Evolutionary conservation across 1,139 yeast species (phyloP).

Genomic region (Kodamaea arcana): DNA sequence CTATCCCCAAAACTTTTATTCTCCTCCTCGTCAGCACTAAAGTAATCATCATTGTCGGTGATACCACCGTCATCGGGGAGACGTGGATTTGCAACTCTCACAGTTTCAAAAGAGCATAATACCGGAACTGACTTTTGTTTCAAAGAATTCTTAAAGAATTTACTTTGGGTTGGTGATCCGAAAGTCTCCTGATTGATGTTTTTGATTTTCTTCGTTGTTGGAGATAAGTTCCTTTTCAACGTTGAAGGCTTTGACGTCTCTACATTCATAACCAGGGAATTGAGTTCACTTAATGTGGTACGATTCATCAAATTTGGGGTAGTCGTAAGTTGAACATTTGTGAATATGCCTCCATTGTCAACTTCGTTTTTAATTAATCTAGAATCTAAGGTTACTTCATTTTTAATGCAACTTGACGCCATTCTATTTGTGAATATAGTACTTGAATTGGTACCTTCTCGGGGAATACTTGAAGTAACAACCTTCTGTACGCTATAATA

Average conservation of each 20-base stretch:
- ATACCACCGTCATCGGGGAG: slow-evolving; percentile 13
- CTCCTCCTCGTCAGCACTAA: slow-evolving; percentile 7
- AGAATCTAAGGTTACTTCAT: no score
- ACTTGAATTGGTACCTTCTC: no score
- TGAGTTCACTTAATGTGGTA: background rate
- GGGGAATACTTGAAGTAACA: no score
- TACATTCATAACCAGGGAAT: background rate
- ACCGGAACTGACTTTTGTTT: slow-evolving; percentile 9
- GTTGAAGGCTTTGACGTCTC: background rate
- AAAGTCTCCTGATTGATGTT: slow-evolving; percentile 10
- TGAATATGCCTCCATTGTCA: no score
- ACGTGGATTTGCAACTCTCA: background rate
- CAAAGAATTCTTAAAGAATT: slow-evolving; percentile 15
- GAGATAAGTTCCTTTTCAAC: slow-evolving; percentile 16
- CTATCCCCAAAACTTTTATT: background rate
- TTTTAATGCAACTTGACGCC: no score
- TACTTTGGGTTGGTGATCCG: slow-evolving; percentile 12
- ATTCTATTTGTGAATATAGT: no score
- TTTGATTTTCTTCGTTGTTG: slow-evolving; percentile 25
- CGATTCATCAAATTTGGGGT: background rate
- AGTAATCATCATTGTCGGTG: slow-evolving; percentile 7
- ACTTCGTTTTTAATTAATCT: no score
- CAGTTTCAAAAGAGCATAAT: slow-evolving; percentile 5
- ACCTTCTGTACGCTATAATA: background rate
- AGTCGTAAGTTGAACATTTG: no score